These are phyloP conservation scores for Mycena chlorophos DNA, from an alignment of 768 basidiomycete species.

Conservation along the genomic window DNA sequence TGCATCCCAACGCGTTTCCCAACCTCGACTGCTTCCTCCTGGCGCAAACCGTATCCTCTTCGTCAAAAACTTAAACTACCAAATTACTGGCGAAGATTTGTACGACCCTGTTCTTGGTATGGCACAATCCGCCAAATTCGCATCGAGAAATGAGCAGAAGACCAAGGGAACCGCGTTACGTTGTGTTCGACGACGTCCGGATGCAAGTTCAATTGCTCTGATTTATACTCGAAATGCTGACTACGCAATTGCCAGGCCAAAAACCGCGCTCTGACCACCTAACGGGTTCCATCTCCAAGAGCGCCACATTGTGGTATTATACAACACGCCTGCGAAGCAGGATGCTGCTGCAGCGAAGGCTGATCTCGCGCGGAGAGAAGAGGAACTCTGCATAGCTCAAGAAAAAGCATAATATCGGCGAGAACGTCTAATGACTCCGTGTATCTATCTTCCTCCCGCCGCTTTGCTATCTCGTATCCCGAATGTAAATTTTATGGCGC, in stretches of 20 bases:
- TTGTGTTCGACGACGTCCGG: constrained; percentile 96
- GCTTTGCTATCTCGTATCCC: constrained; percentile 18
- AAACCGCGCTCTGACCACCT: constrained; percentile 91
- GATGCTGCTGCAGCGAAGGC: constrained; percentile 92
- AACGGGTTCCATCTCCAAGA: constrained; percentile 99
- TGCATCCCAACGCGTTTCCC: constrained; percentile 1
- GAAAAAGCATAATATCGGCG: constrained; percentile 82
- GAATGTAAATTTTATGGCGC: constrained; percentile 18
- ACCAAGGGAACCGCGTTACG: constrained; percentile 95
- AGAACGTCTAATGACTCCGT: constrained; percentile 45
- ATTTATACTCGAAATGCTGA: constrained; percentile 12
- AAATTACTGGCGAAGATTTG: constrained; percentile 89
- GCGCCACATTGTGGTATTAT: constrained; percentile 96
- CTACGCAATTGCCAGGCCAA: constrained; percentile 64
- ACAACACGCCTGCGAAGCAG: constrained; percentile 97
- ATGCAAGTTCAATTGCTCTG: constrained; percentile 53
- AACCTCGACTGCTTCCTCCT: constrained; percentile 66
- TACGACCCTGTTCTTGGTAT: constrained; percentile 98
- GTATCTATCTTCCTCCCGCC: constrained; percentile 14
- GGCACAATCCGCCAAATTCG: constrained; percentile 95
- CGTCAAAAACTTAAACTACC: constrained; percentile 91
- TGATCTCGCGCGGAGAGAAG: constrained; percentile 87
- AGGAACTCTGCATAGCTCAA: constrained; percentile 86
- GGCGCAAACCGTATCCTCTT: constrained; percentile 91
- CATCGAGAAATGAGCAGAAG: constrained; percentile 88